Evolutionary conservation across 2,329 filamentous ascomycete species (phyloP).

Genomic region (Coniella vitis): DNA sequence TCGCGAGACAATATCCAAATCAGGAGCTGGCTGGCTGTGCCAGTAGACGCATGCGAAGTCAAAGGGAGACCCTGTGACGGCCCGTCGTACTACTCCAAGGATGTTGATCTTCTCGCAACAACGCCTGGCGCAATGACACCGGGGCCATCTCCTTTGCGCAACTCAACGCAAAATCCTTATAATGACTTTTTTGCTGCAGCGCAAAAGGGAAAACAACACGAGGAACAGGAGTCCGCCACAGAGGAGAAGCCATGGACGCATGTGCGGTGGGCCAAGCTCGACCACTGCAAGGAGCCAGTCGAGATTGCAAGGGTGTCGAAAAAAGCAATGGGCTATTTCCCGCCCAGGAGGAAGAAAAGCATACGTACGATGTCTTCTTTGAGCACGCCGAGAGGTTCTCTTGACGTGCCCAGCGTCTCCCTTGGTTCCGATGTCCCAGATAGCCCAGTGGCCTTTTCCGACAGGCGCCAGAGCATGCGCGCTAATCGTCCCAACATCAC

Average conservation of each 20-base stretch:
- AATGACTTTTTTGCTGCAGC: conserved; percentile 36
- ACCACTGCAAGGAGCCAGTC: conserved; percentile 60
- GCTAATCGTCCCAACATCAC: conserved; percentile 29
- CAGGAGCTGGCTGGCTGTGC: conserved; percentile 72
- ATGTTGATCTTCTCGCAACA: conserved; percentile 45
- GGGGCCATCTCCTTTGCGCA: conserved; percentile 19
- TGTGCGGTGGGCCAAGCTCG: conserved; percentile 81
- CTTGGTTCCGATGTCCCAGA: conserved; percentile 30
- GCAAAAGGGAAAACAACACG: conserved; percentile 27
- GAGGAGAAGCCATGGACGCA: conserved; percentile 70
- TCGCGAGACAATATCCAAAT: conserved; percentile 85
- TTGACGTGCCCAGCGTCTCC: conserved; percentile 47
- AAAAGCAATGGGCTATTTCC: conserved; percentile 81
- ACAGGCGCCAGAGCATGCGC: conserved; percentile 38
- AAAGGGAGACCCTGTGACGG: conserved; percentile 65
- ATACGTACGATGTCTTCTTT: conserved; percentile 56
- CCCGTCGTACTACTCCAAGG: conserved; percentile 35
- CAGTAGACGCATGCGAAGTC: conserved; percentile 81
- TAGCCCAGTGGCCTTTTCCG: conserved; percentile 29
- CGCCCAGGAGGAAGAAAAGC: conserved; percentile 83
- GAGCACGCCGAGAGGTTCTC: conserved; percentile 60
- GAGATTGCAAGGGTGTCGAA: conserved; percentile 82
- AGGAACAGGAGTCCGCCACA: conserved; percentile 32
- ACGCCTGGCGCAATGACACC: conserved; percentile 35
- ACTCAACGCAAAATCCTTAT: conserved; percentile 24